Conservation (phyloP, 495 filamentous ascomycete species). For the Penicillium pancosmium region DNA sequence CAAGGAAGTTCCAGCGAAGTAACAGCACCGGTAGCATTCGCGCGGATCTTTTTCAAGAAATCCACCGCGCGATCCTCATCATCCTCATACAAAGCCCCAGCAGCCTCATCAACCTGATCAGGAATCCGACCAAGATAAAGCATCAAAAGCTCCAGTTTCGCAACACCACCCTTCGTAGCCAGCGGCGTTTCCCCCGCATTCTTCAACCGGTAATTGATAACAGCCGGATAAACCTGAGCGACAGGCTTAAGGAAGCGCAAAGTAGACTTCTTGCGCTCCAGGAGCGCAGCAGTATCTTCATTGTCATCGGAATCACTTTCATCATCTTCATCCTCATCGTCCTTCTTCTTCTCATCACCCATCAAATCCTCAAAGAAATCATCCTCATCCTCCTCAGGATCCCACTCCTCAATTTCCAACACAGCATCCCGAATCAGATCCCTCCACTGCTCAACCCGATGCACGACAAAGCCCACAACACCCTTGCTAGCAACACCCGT, state of each 20-base stretch:
- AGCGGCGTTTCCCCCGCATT: conserved; percentile 24
- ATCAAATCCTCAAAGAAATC: conserved; percentile 51
- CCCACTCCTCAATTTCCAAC: conserved; percentile 83
- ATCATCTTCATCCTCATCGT: conserved; percentile 52
- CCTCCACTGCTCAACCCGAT: conserved; percentile 65
- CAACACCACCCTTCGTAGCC: conserved; percentile 14
- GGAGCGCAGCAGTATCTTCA: conserved; percentile 33
- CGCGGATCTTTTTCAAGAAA: conserved; percentile 32
- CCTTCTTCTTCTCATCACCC: conserved; percentile 41
- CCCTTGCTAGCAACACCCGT: conserved; percentile 63
- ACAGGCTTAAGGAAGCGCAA: conserved; percentile 46
- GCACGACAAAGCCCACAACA: conserved; percentile 60
- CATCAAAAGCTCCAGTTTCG: conserved; percentile 37
- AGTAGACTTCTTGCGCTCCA: conserved; percentile 40
- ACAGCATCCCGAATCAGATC: conserved; percentile 79
- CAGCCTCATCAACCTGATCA: conserved; percentile 50
- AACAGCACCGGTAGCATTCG: conserved; percentile 34
- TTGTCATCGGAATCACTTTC: conserved; percentile 26
- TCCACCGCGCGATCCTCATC: conserved; percentile 31
- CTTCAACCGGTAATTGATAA: conserved; percentile 41
- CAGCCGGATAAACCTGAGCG: conserved; percentile 44
- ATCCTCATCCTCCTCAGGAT: conserved; percentile 64
- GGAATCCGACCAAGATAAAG: conserved; percentile 40
- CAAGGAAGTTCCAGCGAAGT: conserved; percentile 31
- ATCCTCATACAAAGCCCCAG: conserved; percentile 51